These are phyloP conservation scores for Naegleria gruberi DNA, from an alignment of 208 protist genomes.

Conservation along the genomic window DNA sequence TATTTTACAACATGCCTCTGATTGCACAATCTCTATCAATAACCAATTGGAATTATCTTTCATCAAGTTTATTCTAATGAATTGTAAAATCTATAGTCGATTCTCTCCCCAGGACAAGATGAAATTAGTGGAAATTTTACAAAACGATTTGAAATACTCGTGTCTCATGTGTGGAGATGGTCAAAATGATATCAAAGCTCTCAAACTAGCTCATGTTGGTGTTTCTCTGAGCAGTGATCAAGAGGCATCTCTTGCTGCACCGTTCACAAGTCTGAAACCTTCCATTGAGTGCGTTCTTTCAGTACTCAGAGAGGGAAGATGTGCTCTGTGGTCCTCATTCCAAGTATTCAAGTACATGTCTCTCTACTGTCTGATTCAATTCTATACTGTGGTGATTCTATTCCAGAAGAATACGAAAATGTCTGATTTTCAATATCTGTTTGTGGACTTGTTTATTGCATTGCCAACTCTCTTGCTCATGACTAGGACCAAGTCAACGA, in stretches of 20 bases:
- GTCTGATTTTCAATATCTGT: slow-evolving; percentile 45
- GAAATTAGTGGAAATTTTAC: slow-evolving; percentile 31
- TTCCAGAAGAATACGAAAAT: slow-evolving; percentile 36
- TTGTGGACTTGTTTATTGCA: slow-evolving; percentile 51
- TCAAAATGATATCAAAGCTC: slow-evolving; percentile 48
- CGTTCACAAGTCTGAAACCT: slow-evolving; percentile 43
- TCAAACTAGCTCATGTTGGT: slow-evolving; percentile 55
- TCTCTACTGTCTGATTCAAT: slow-evolving; percentile 57
- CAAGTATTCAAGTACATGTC: slow-evolving; percentile 59
- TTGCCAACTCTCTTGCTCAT: slow-evolving; percentile 28
- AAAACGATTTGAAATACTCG: slow-evolving; percentile 11
- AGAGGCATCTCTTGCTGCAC: slow-evolving; percentile 58
- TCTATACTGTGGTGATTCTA: slow-evolving; percentile 40
- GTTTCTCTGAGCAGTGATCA: slow-evolving; percentile 42
- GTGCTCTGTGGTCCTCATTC: slow-evolving; percentile 47
- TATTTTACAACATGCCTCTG: slow-evolving; percentile 17
- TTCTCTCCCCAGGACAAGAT: slow-evolving; percentile 36
- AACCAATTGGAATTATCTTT: not conserved
- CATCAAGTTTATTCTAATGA: not conserved
- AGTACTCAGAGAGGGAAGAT: slow-evolving; percentile 42
- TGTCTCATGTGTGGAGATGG: slow-evolving; percentile 55
- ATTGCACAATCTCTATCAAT: no score
- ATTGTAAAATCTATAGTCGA: not conserved
- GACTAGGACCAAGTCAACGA: not conserved
- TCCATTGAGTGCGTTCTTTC: slow-evolving; percentile 9